Percentiles rank a stretch among this genome's conserved stretches.
Conservation (phyloP, 2,329 filamentous ascomycete genomes). For the Nemania bipapillata region DNA sequence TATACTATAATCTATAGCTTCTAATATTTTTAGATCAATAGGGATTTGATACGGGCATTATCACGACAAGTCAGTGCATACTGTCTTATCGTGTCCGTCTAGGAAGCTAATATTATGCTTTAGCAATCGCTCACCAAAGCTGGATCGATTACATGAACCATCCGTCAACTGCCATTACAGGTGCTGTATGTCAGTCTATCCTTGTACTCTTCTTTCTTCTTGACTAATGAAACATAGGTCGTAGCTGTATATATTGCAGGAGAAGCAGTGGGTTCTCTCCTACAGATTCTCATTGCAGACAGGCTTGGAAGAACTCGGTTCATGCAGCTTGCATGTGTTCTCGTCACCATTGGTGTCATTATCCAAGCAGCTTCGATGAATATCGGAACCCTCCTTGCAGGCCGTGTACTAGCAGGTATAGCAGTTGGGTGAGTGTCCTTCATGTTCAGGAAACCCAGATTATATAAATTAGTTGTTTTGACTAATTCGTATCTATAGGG, state of each 20-base stretch:
- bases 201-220: too few relatives aligned
- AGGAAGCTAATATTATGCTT: constrained; percentile 9
- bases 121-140: constrained; percentile 68
- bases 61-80: constrained; percentile 62
- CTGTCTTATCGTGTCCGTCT: not conserved
- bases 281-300: constrained; percentile 65
- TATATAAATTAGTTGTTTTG: not conserved
- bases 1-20: constrained; percentile 7
- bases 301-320: constrained; percentile 64
- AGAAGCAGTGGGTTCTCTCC: constrained; percentile 65
- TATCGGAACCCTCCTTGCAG: constrained; percentile 65
- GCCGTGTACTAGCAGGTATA: constrained; percentile 59
- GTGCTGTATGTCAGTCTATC: constrained; percentile 44
- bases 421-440: constrained; percentile 50
- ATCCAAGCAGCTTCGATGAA: constrained; percentile 66
- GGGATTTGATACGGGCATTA: constrained; percentile 70
- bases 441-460: not conserved
- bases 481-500: constrained; percentile 37
- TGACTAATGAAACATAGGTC: constrained; percentile 50
- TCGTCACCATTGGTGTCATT: constrained; percentile 65
- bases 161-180: constrained; percentile 65
- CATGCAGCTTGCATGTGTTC: constrained; percentile 64
- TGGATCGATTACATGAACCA: constrained; percentile 69
- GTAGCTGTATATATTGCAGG: constrained; percentile 70
- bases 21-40: constrained; percentile 41